These are phyloP conservation scores for Raphidocelis subcapitata DNA, from an alignment of 139 green algal genomes.

Conservation along the genomic window DNA sequence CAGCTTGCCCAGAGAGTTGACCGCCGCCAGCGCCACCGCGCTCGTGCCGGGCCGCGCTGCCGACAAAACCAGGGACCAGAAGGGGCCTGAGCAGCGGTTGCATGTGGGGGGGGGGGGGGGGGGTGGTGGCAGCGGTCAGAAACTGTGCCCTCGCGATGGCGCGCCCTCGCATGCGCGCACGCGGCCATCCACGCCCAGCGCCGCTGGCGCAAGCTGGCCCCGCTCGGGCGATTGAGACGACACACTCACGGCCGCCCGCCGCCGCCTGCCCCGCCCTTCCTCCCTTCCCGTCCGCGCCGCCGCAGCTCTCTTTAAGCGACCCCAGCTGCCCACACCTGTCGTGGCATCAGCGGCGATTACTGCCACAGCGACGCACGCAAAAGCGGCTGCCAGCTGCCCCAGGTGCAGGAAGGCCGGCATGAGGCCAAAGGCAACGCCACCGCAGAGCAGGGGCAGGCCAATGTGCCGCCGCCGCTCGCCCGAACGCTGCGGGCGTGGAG, in stretches of 20 bases:
- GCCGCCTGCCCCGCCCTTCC: no score
- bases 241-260: no score
- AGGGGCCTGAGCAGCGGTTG: no score
- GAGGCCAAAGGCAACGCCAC: conserved; percentile 7
- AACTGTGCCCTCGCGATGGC: no score
- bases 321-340: conserved; percentile 8
- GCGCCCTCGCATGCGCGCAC: no score
- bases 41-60: conserved; percentile 10
- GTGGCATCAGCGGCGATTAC: conserved; percentile 26
- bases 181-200: no score
- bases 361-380: conserved; percentile 4
- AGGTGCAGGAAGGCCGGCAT: conserved; percentile 19
- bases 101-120: no score
- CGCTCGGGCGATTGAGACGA: no score
- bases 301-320: neutral
- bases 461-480: conserved; percentile 11
- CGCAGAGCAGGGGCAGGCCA: conserved; percentile 15
- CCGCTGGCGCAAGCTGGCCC: no score
- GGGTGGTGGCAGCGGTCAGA: no score
- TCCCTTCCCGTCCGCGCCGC: no score
- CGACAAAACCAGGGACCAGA: neutral
- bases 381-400: neutral
- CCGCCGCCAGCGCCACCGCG: conserved; percentile 10
- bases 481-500: no score
- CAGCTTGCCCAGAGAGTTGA: conserved; percentile 23